Evolutionary conservation across 2,329 filamentous ascomycete species (phyloP), one percentile per base, ranked within the genome.

Genomic region (Whalleya microplaca): DNA sequence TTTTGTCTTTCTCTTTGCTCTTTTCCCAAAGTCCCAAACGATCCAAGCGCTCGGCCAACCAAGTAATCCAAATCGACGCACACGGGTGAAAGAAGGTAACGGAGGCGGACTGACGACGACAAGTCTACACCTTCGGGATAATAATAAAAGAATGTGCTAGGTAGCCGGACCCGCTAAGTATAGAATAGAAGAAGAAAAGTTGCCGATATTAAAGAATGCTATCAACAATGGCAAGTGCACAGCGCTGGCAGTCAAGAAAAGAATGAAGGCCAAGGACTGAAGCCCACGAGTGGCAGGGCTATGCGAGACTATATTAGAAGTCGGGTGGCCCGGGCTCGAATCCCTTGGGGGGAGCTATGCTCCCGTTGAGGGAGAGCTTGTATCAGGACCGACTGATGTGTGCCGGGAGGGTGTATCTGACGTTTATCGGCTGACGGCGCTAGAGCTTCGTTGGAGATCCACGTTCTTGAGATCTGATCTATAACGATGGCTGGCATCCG

Each of bases 401-500:
- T 72, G 64, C 69, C 66, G 61, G 69, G 69, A 62, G 70, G 65
- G 69, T 68, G 69, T 71, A 71, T 79, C 71, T 71, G 70, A 73
- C 68, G 74, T 74, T 72, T 70, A 69, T 71, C 71, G 68, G 60
- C 68, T 67, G 71, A 69, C 69, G 69, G 72, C 67, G 71, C 72
- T 67, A 65, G 66, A 69, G 69, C 71, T 71, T 73, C 71, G 72
- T 76, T 75, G 69, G 78, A 75, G 69, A 77, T 77, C 78, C 78
- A 81, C 62, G 76, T 78, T 75, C 77, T 76, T 66, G 72, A 72
- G 66, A 78, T 80, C 73, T 74, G 77, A 76, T 81, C 78, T 80
- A 80, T 78, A 66, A 75, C 75, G 71, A 76, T 75, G 73, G 78
- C 74, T 69, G 75, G 81, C 81, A 84, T 83, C 73, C 78, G 80